Base-by-base conservation (phyloP, 2,329 filamentous ascomycete species). In the Ophiostoma sp. region DNA sequence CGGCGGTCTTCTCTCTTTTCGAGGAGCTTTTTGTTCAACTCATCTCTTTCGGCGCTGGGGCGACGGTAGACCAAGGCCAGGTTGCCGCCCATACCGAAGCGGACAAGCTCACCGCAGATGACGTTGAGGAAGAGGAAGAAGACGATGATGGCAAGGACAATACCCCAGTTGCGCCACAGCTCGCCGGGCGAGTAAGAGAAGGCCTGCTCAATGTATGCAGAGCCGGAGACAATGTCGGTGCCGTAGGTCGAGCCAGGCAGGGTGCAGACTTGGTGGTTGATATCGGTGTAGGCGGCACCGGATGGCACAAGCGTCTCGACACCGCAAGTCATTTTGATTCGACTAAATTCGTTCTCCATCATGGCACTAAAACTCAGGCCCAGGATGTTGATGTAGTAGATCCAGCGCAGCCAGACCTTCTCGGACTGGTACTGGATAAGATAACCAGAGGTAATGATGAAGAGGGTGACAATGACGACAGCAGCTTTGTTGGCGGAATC, bases 291-390 rank as follows among this genome's bases (percentile, higher is more conserved):
- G 0, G 84, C 86, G 0, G 86, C 82, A 0, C 92, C 93, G 3
- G 82, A 85, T 0, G 93, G 93, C 27, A 96, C 83, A 4, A 96
- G 80, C 0, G 87, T 91, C 64, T 85, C 83, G 1, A 82, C 82
- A 0, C 86, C 86, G 76, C 93, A 97, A 0, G 85, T 87, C 77
- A 96, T 81, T 36, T 89, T 83, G 60, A 91, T 82, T 13, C 86
- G 80, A 48, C 84, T 83, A 75, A 97, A 96, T 76, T 97, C 93
- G 76, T 96, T 97, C 75, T 91, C 87, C 91, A 96, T 95, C 79
- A 97, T 79, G 1, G 88, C 83, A 13, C 89, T 86, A 76, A 97
- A 96, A 0, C 88, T 87, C 1, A 95, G 83, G 65, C 91, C 92
- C 0, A 94, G 81, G 31, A 74, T 70, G 80, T 89, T 93, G 71